A percentile compares a stretch with the other conserved stretches of the same genome.
These are phyloP conservation scores for Gymnopus androsaceus DNA, from an alignment of 1,284 basidiomycete genomes.

Conservation along the genomic window DNA sequence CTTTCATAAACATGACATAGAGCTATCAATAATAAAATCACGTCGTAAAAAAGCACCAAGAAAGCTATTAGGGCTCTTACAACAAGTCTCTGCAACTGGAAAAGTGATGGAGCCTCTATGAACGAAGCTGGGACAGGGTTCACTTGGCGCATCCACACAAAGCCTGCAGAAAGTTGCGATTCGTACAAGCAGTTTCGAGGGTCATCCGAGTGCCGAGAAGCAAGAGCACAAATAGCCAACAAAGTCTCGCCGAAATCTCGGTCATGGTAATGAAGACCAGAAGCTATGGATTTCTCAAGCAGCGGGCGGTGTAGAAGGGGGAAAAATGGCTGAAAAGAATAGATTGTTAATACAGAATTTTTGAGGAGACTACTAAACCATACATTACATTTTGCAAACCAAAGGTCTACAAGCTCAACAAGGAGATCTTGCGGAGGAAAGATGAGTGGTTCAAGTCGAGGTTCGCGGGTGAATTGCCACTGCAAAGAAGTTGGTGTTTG, in stretches of 20 bases:
- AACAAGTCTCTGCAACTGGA: slow-evolving; percentile 53
- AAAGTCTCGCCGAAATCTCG: slow-evolving; percentile 58
- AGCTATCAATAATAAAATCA: slow-evolving; percentile 21
- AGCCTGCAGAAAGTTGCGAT: slow-evolving; percentile 39
- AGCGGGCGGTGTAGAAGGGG: slow-evolving; percentile 66
- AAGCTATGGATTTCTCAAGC: slow-evolving; percentile 53
- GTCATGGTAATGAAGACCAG: slow-evolving; percentile 52
- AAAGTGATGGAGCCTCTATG: slow-evolving; percentile 49
- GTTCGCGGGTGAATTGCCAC: slow-evolving; percentile 7
- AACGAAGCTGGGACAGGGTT: slow-evolving; percentile 44
- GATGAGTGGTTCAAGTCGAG: slow-evolving; percentile 1
- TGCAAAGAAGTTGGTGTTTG: slow-evolving; percentile 1
- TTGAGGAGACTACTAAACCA: too few relatives aligned
- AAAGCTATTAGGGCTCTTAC: too few relatives aligned
- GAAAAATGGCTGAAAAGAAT: slow-evolving; percentile 49
- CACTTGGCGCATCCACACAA: slow-evolving; percentile 57
- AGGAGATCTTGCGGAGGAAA: slow-evolving; percentile 57
- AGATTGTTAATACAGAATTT: too few relatives aligned
- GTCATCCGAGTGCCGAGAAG: slow-evolving; percentile 59
- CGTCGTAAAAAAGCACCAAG: too few relatives aligned
- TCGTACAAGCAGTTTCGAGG: slow-evolving; percentile 21
- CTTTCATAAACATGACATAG: slow-evolving; percentile 36
- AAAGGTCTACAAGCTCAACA: slow-evolving; percentile 53
- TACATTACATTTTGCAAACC: slow-evolving; percentile 53
- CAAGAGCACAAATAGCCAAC: slow-evolving; percentile 64